Evolutionary conservation across 2,329 filamentous ascomycete genomes (phyloP), one percentile per base, ranked within the genome.

Genomic region (Colletotrichum sp.): DNA sequence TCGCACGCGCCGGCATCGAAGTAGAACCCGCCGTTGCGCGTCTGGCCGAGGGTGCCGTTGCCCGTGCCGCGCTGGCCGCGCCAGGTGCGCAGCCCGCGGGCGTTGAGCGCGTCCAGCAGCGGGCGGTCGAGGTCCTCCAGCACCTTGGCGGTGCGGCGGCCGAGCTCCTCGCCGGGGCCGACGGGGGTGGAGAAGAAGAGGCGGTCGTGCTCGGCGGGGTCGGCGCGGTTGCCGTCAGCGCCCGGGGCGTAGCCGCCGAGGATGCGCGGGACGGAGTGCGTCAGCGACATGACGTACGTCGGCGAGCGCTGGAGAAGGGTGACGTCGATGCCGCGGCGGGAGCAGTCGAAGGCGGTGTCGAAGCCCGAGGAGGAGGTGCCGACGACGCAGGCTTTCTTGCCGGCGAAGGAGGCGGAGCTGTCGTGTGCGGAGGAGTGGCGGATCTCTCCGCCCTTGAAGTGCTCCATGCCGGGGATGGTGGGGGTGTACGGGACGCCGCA

Each of bases 141-240:
- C n/a, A 63, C 34, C 29, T 76, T 76, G 30, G 76, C 77, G 22
- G 66, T 76, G 49, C 77, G 71, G 15, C 69, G 39, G 19, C 22
- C 15, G 15, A 78, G 65, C 39, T 78, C 77, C 69, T 78, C 86
- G 79, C 91, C 88, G 1, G 90, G 88, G 0, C 92, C 92, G 19
- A 82, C 84, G 78, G 66, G 88, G 87, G 76, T 93, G 90, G 82
- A 90, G 91, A 69, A 92, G 82, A 7, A 87, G 82, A 93, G 6
- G 77, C 81, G 13, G 87, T 86, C 75, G 88, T 84, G 6, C 89
- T 78, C 90, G 30, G 88, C 87, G 78, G 93, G 88, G 3, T 79
- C 77, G 0, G 91, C 91, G 19, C 90, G 81, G 69, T 89, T 88
- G 77, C 89, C 69, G 9, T 78, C 49, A 4, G 59, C 30, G 19